Evolutionary conservation across 305 asterid genomes (phyloP).

Genomic region (Fraxinus platypoda): DNA sequence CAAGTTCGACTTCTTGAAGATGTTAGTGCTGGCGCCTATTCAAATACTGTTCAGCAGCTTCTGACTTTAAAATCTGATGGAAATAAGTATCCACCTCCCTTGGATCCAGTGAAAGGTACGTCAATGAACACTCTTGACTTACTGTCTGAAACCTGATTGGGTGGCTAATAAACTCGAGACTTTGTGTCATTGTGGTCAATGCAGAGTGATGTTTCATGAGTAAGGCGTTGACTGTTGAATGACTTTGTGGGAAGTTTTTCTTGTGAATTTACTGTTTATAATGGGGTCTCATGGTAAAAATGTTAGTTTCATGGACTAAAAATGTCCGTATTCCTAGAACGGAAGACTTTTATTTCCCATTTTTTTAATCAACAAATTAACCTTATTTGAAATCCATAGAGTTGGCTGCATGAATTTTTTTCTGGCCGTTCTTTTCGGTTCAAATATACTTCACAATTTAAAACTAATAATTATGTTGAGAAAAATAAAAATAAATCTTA

Average conservation of each 20-base stretch:
- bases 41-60: slow-evolving; percentile 71
- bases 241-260: slow-evolving; percentile 3
- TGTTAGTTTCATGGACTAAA: not conserved
- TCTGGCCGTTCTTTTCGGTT: not conserved
- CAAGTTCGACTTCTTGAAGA: slow-evolving; percentile 94
- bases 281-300: slow-evolving; percentile 7
- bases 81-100: slow-evolving; percentile 83
- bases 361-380: not conserved
- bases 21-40: slow-evolving; percentile 82
- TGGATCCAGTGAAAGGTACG: slow-evolving; percentile 89
- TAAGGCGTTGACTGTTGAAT: not conserved
- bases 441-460: not conserved
- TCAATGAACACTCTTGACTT: slow-evolving; percentile 4
- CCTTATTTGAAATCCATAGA: not conserved
- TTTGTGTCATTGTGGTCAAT: not conserved
- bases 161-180: slow-evolving; percentile 5
- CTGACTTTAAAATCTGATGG: slow-evolving; percentile 69
- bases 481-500: not conserved
- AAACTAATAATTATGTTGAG: not conserved
- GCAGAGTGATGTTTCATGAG: not conserved
- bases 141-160: not conserved
- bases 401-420: not conserved
- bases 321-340: not conserved
- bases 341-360: not conserved
- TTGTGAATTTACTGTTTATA: slow-evolving; percentile 8